A percentile compares a stretch with the other conserved stretches of the same genome.
phyloP scores from a whole-genome alignment of 257 asterid species.

The Scutellaria baicalensis region DNA sequence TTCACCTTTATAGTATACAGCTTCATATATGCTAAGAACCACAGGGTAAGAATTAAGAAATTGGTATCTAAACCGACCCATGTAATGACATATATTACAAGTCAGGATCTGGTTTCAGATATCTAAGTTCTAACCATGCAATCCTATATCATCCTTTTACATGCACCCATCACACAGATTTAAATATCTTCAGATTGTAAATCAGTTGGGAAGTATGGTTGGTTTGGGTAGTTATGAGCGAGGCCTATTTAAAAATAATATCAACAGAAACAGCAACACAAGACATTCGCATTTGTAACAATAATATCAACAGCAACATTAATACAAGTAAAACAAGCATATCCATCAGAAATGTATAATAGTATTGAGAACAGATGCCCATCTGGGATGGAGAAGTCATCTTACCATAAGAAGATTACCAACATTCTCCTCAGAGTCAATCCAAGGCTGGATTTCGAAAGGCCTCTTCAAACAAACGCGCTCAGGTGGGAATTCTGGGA shows the following conservation, averaged over 20 bases:
- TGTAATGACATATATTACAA: background rate
- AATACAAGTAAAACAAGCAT: background rate
- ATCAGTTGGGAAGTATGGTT: background rate
- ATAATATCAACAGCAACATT: background rate
- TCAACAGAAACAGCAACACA: background rate
- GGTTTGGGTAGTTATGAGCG: background rate
- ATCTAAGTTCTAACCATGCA: background rate
- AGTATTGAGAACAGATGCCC: background rate
- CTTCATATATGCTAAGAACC: background rate
- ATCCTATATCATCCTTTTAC: background rate
- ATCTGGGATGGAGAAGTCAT: conserved; percentile 6
- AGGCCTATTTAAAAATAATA: background rate
- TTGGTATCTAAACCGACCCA: background rate
- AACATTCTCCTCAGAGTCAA: conserved; percentile 57
- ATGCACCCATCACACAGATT: background rate
- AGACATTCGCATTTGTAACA: background rate
- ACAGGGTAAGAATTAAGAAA: background rate
- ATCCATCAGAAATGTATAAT: background rate
- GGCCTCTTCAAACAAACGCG: conserved; percentile 59
- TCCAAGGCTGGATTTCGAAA: conserved; percentile 69
- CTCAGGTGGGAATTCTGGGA: conserved; percentile 65
- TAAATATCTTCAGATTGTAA: background rate
- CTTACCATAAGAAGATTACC: conserved; percentile 87
- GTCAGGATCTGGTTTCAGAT: background rate
- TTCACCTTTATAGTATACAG: background rate